Conservation (phyloP, 2,329 filamentous ascomycete species). For the Aureobasidium sp. region DNA sequence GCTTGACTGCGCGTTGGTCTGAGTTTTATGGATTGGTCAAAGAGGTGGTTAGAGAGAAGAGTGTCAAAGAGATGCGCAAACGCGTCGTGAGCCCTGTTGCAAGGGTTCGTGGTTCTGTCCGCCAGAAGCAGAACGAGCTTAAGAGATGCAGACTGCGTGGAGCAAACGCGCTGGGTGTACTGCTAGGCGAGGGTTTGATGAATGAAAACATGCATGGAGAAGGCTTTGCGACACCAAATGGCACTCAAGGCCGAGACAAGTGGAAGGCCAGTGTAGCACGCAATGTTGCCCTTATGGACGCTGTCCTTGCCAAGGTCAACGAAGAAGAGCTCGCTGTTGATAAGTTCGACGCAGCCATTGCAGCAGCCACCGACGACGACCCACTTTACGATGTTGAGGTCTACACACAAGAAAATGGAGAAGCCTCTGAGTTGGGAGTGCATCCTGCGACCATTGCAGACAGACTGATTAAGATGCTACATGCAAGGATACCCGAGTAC, state of each 20-base stretch:
- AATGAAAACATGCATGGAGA: constrained; percentile 37
- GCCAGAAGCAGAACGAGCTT: constrained; percentile 64
- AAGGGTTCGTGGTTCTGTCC: constrained; percentile 65
- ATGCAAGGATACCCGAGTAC: constrained; percentile 62
- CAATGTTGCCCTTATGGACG: constrained; percentile 79
- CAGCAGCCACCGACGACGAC: constrained; percentile 49
- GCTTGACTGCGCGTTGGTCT: constrained; percentile 26
- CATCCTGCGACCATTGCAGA: constrained; percentile 53
- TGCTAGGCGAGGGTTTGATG: constrained; percentile 78
- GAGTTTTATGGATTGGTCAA: constrained; percentile 73
- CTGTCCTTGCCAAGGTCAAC: constrained; percentile 67
- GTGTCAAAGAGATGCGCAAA: constrained; percentile 62
- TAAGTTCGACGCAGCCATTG: constrained; percentile 51
- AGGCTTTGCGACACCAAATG: constrained; percentile 24
- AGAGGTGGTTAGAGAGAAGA: constrained; percentile 66
- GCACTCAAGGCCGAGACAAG: constrained; percentile 33
- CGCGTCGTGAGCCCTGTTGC: constrained; percentile 73
- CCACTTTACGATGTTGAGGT: constrained; percentile 39
- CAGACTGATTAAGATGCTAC: constrained; percentile 63
- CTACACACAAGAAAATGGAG: constrained; percentile 28
- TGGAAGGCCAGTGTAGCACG: constrained; percentile 73
- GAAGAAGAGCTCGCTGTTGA: constrained; percentile 49
- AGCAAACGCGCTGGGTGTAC: constrained; percentile 75
- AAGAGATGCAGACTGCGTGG: constrained; percentile 70
- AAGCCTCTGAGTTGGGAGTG: constrained; percentile 21